Base-by-base conservation (phyloP, 371 early-diverging fungal genomes). In the Choanephora cucurbitarum region DNA sequence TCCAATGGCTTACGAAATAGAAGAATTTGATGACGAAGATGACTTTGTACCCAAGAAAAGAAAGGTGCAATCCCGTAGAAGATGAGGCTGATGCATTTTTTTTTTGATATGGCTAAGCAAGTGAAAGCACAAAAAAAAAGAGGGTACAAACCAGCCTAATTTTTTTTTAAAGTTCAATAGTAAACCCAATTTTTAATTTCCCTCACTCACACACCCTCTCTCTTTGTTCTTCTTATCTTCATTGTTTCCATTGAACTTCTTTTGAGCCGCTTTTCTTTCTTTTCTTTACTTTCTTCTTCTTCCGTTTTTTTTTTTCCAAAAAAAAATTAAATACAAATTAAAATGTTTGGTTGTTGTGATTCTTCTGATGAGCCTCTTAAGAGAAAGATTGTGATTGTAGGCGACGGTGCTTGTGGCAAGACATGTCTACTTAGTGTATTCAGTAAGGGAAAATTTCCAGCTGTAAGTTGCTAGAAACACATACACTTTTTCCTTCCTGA, bases 351-450 rank as follows among this genome's bases (percentile, higher is more conserved):
- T 49, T 52, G 64, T 23, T 67, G 64, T 44, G 44, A 37, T 19
- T 44, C 52, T 14, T 23, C 44, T 17, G 54, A 64, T n/a, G 64
- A 67, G 33, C 41, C 52, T 39, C 56, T 67, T 28, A 60, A 55
- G 40, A 52, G 70, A 42, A 92, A 91, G 52, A 72, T 91, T 22
- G 90, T 91, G 22, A 79, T 87, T 44, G 86, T 90, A 28, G 88
- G 88, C 3, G 87, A 85, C 58, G 84, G 86, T 61, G 84, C 83
- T 15, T 87, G 87, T 69, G 86, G 87, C 17, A 87, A 83, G 65
- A 87, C 87, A 17, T 83, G 78, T 41, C 56, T 87, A 51, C 60
- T 87, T 15, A 80, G 77, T 18, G 80, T 81, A 5, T 85, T 83
- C 52, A 70, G 74, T 19, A 67, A 67, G 53, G 85, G 84, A 19